Conservation (phyloP, 1,284 basidiomycete genomes). For the Anthracocystis panici-leucophaei region DNA sequence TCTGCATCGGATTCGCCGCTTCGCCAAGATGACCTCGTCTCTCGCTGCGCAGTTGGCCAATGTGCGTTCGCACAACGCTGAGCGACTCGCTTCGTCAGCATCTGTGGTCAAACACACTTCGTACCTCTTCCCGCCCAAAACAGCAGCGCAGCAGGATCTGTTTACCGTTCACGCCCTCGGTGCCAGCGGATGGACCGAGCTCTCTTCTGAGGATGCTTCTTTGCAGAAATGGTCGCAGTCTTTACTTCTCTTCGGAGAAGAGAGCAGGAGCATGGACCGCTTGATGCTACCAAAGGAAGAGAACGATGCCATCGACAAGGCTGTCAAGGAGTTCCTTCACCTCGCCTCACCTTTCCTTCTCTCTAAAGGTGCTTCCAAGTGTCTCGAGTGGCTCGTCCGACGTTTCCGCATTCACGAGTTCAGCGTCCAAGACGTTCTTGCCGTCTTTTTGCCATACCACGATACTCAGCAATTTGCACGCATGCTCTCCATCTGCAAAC, state of each 20-base stretch:
- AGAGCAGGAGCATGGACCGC: constrained; percentile 81
- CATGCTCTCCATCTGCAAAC: constrained; percentile 85
- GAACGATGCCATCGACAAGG: constrained; percentile 76
- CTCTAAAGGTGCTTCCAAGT: constrained; percentile 83
- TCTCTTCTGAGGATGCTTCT: constrained; percentile 70
- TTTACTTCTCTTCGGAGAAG: constrained; percentile 83
- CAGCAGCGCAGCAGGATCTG: constrained; percentile 72
- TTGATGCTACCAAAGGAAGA: constrained; percentile 80
- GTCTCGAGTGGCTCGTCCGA: constrained; percentile 95
- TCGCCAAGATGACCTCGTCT: constrained; percentile 76
- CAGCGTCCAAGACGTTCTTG: constrained; percentile 83
- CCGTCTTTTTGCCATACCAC: constrained; percentile 92
- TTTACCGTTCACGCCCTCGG: constrained; percentile 88
- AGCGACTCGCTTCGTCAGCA: constrained; percentile 77
- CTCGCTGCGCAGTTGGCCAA: constrained; percentile 86
- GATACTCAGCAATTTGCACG: constrained; percentile 94
- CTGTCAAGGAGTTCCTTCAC: constrained; percentile 78
- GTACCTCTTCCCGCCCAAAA: constrained; percentile 79
- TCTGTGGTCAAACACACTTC: constrained; percentile 75
- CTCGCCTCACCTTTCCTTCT: constrained; percentile 84
- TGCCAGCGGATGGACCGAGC: constrained; percentile 80
- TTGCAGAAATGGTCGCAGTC: constrained; percentile 71
- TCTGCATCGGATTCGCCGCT: not conserved
- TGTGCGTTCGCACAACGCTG: constrained; percentile 82
- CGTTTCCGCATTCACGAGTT: constrained; percentile 95